These are phyloP conservation scores for Clathrus columnatus DNA, from an alignment of 768 basidiomycete genomes.

Conservation along the genomic window DNA sequence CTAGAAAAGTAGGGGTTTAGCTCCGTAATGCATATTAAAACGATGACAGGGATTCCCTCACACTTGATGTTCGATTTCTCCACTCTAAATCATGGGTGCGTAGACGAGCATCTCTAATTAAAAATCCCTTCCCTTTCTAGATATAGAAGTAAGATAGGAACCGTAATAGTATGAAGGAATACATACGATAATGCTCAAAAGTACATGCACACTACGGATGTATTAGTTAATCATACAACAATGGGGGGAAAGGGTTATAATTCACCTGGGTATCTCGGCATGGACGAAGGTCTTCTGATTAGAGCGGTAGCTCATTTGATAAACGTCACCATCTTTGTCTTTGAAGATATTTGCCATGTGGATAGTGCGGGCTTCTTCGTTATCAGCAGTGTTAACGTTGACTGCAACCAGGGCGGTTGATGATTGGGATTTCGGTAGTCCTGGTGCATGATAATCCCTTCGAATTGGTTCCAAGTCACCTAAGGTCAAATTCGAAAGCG, in stretches of 20 bases:
- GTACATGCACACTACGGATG: constrained; percentile 47
- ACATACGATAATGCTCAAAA: constrained; percentile 57
- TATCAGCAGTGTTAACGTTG: background rate
- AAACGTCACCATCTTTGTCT: constrained; percentile 41
- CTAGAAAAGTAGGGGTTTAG: constrained; percentile 32
- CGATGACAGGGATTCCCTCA: constrained; percentile 31
- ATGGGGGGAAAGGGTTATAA: constrained; percentile 13
- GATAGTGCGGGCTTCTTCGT: background rate
- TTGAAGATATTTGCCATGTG: background rate
- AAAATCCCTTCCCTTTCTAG: constrained; percentile 71
- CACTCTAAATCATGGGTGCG: constrained; percentile 75
- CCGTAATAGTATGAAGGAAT: background rate
- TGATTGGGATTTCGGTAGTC: constrained; percentile 6
- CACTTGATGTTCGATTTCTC: constrained; percentile 76
- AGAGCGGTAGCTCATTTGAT: constrained; percentile 77
- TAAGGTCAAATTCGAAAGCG: constrained; percentile 9
- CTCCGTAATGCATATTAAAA: constrained; percentile 1
- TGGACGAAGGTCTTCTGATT: constrained; percentile 76
- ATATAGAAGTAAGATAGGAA: background rate
- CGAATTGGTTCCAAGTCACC: background rate
- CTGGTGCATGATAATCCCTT: constrained; percentile 4
- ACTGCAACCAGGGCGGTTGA: background rate
- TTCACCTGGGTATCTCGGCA: constrained; percentile 64
- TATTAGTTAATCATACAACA: constrained; percentile 15
- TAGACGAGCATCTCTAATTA: constrained; percentile 70